Conservation (phyloP, 2,329 filamentous ascomycete species). For the Botrytis galanthina region DNA sequence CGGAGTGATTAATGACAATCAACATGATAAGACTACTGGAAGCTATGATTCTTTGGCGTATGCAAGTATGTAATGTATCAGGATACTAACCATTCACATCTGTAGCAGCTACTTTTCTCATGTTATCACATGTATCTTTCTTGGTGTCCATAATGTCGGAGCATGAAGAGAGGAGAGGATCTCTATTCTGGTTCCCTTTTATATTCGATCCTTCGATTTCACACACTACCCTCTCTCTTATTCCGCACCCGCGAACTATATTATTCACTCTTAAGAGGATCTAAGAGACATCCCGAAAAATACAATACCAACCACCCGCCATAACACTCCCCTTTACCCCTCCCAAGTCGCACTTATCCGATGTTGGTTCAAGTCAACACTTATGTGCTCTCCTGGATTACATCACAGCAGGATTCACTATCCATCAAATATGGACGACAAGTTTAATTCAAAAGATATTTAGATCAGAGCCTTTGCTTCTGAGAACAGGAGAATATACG, state of each 20-base stretch:
- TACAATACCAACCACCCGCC: background rate
- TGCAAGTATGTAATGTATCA: accelerated
- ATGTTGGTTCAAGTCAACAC: background rate
- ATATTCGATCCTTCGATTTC: background rate
- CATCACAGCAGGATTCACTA: accelerated
- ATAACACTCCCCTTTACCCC: background rate
- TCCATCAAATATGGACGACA: background rate
- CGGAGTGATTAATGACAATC: background rate
- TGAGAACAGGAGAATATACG: background rate
- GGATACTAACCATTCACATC: background rate
- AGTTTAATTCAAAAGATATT: background rate
- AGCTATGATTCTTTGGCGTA: background rate
- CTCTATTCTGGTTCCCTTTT: background rate
- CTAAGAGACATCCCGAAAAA: background rate
- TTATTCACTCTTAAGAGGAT: background rate
- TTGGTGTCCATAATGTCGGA: background rate
- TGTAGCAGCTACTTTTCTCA: background rate
- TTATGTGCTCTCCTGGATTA: background rate
- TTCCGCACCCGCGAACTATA: background rate
- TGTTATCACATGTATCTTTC: no score
- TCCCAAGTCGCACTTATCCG: background rate
- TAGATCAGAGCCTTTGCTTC: background rate
- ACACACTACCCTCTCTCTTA: background rate
- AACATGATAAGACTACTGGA: background rate
- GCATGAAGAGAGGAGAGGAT: background rate